These are phyloP conservation scores for Fusarium floridanum DNA, from an alignment of 2,329 filamentous ascomycete species.

Conservation along the genomic window DNA sequence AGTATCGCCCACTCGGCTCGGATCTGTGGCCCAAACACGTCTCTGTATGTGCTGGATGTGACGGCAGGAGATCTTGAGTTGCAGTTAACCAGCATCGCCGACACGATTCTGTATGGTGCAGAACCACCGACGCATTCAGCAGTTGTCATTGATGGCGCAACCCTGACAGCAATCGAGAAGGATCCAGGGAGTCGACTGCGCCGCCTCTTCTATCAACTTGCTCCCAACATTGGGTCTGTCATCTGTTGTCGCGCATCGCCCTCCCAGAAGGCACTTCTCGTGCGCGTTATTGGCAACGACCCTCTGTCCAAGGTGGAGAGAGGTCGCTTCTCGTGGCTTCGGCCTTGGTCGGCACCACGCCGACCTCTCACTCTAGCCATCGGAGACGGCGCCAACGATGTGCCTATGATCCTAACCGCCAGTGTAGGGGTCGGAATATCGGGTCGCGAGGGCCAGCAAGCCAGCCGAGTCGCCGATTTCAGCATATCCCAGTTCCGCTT, in stretches of 20 bases:
- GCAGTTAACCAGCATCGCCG: neutral
- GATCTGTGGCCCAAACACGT: neutral
- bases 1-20: neutral
- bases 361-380: neutral
- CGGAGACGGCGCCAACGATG: neutral
- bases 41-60: neutral
- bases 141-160: neutral
- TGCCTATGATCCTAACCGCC: neutral
- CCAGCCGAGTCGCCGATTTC: neutral
- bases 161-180: neutral
- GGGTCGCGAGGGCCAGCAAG: neutral
- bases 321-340: neutral
- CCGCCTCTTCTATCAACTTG: neutral
- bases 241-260: neutral
- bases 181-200: neutral
- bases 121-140: neutral
- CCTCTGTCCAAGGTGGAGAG: neutral
- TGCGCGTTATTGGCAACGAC: neutral
- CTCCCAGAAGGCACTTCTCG: neutral
- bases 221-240: neutral
- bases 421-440: neutral
- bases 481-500: neutral
- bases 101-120: neutral
- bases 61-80: neutral
- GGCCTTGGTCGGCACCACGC: neutral